phyloP scores from a whole-genome alignment of 495 filamentous ascomycete species.

The Sordaria brevicollis region DNA sequence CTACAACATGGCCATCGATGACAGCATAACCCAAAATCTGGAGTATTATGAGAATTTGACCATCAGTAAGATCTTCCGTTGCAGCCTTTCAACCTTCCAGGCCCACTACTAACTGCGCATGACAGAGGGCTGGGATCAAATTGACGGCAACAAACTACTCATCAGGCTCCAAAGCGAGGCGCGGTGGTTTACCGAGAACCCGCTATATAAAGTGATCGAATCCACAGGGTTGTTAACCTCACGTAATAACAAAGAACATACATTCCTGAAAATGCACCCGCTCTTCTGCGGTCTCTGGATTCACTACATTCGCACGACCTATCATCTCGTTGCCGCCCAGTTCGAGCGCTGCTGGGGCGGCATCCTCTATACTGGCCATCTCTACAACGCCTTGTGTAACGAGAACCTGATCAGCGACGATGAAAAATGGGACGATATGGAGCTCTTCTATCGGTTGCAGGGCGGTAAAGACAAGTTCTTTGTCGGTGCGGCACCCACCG shows the following conservation, averaged over 20 bases:
- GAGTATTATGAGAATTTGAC: background rate
- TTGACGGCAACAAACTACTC: background rate
- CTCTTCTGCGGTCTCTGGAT: conserved; percentile 1
- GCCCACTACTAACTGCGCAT: background rate
- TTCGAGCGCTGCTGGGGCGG: background rate
- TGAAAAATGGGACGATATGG: conserved; percentile 2
- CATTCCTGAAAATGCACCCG: background rate
- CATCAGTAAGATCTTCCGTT: background rate
- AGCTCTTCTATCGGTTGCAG: background rate
- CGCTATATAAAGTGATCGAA: background rate
- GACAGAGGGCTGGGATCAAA: background rate
- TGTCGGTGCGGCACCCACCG: background rate
- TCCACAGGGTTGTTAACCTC: background rate
- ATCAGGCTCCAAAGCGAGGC: background rate
- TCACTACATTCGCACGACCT: background rate
- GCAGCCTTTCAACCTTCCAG: background rate
- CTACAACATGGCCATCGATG: background rate
- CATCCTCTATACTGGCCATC: conserved; percentile 1
- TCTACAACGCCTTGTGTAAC: background rate
- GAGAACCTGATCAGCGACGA: background rate
- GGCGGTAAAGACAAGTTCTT: conserved; percentile 2
- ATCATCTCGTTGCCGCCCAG: background rate
- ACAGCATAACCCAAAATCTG: background rate
- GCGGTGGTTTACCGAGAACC: background rate
- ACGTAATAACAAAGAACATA: background rate